Conservation (phyloP, 306 rosid genomes). For the Sechiopsis laciniata region DNA sequence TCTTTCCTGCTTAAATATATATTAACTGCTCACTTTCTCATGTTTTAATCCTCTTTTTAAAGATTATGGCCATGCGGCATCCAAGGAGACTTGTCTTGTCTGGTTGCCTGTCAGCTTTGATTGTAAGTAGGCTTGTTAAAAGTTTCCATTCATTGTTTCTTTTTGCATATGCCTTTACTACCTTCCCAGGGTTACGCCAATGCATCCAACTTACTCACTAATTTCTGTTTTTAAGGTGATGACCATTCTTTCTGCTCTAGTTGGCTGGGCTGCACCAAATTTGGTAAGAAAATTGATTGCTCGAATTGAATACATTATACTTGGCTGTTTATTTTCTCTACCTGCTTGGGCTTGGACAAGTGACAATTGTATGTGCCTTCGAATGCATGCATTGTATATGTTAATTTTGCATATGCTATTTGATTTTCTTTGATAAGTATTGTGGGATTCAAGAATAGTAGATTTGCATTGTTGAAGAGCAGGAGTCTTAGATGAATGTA, state of each 20-base stretch:
- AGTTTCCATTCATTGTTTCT: conserved; percentile 2
- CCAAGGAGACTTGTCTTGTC: conserved; percentile 79
- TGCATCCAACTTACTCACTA: not conserved
- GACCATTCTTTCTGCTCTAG: conserved; percentile 86
- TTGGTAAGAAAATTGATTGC: conserved; percentile 42
- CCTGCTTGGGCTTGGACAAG: conserved; percentile 2
- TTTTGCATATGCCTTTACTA: not conserved
- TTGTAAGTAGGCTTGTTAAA: conserved; percentile 44
- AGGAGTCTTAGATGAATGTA: not conserved
- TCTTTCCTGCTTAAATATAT: not conserved
- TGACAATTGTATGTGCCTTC: not conserved
- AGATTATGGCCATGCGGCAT: conserved; percentile 94
- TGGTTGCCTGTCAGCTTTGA: conserved; percentile 77
- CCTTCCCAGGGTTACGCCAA: not conserved
- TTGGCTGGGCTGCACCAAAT: conserved; percentile 97
- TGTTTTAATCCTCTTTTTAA: conserved; percentile 29
- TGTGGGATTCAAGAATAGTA: not conserved
- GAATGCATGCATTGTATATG: not conserved
- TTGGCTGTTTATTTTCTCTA: conserved; percentile 10
- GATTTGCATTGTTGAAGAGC: not conserved
- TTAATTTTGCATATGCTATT: not conserved
- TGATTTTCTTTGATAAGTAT: not conserved
- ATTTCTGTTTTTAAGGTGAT: conserved; percentile 59
- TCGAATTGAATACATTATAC: conserved; percentile 2
- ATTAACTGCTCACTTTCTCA: conserved; percentile 21